Percentiles rank a stretch among this genome's conserved stretches.
These are phyloP conservation scores for Lyophyllum decastes DNA, from an alignment of 768 basidiomycete species.

Conservation along the genomic window DNA sequence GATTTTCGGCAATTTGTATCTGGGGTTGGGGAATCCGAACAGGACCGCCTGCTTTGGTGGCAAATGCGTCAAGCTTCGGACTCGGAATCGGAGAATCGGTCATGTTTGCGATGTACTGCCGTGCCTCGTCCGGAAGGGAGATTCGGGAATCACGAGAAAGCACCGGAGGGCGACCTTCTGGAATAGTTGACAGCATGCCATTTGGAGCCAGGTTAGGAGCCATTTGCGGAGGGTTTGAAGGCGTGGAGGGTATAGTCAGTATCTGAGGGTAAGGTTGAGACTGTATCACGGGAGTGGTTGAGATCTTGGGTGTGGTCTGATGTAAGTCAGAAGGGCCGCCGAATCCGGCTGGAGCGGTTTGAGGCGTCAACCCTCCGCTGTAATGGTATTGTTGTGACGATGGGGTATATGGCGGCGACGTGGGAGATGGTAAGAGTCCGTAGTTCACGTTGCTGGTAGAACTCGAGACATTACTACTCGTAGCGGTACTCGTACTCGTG, in stretches of 20 bases:
- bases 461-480: conserved; percentile 18
- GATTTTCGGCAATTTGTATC: conserved; percentile 1
- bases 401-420: conserved; percentile 9
- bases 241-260: conserved; percentile 19
- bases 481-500: conserved; percentile 23
- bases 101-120: conserved; percentile 70
- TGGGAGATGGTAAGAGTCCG: not conserved
- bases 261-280: conserved; percentile 17
- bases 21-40: conserved; percentile 9
- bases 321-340: conserved; percentile 13
- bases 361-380: conserved; percentile 16
- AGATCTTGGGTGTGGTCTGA: conserved; percentile 7
- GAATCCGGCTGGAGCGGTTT: conserved; percentile 21
- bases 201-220: conserved; percentile 17
- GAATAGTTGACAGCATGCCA: conserved; percentile 32
- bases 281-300: conserved; percentile 6
- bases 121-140: conserved; percentile 77
- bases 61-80: conserved; percentile 44
- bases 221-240: conserved; percentile 19
- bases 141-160: conserved; percentile 67
- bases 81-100: conserved; percentile 62
- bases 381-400: conserved; percentile 8
- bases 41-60: conserved; percentile 19
- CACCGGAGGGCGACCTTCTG: conserved; percentile 33
- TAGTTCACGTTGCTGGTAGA: conserved; percentile 4